A percentile compares a stretch with the other conserved stretches of the same genome.
Conservation (phyloP, 768 basidiomycete genomes). For the Tephrocybe rancida region DNA sequence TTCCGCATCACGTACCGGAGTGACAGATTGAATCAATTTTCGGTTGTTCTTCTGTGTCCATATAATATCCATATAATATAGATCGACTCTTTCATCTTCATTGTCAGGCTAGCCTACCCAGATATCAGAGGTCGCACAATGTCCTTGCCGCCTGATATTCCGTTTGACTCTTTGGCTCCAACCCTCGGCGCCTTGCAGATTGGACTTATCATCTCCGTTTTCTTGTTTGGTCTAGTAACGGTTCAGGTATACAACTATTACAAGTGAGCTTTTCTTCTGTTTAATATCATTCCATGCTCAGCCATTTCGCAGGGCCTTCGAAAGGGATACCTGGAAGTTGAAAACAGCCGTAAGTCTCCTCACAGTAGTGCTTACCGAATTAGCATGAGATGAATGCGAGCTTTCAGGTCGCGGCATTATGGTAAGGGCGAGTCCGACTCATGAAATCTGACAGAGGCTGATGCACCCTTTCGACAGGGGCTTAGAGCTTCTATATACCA, state of each 20-base stretch:
- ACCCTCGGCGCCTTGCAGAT: slow-evolving; percentile 10
- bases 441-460: not conserved
- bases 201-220: slow-evolving; percentile 6
- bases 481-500: slow-evolving; percentile 4
- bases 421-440: not conserved
- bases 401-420: slow-evolving; percentile 6
- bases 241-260: slow-evolving; percentile 10
- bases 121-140: too few relatives aligned
- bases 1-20: too few relatives aligned
- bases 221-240: slow-evolving; percentile 9
- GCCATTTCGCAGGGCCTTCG: not conserved
- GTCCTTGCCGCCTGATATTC: too few relatives aligned
- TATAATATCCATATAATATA: too few relatives aligned
- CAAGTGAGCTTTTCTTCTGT: not conserved
- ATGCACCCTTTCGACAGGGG: not conserved
- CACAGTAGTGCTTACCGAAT: too few relatives aligned
- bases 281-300: not conserved
- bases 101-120: too few relatives aligned
- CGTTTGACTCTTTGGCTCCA: not conserved
- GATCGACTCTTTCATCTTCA: too few relatives aligned
- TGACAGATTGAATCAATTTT: too few relatives aligned
- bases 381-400: too few relatives aligned
- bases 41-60: too few relatives aligned
- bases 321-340: slow-evolving; percentile 3
- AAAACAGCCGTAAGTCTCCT: slow-evolving; percentile 5